phyloP scores from a whole-genome alignment of 768 basidiomycete genomes.

The Suillus subluteus region DNA sequence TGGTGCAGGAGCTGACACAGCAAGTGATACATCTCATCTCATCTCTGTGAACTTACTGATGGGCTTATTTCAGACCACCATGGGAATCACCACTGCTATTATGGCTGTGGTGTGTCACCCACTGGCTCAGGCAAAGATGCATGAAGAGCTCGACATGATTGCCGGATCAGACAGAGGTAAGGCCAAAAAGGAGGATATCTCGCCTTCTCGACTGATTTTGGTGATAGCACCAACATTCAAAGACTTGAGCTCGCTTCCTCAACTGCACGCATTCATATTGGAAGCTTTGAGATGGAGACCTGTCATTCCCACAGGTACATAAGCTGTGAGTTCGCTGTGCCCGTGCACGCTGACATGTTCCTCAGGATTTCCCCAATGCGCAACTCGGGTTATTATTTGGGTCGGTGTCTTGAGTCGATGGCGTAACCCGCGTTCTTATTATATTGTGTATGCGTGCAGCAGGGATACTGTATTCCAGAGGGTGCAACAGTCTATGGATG shows the following conservation, averaged over 20 bases:
- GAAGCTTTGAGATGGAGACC: neutral
- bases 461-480: neutral
- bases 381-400: neutral
- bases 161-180: neutral
- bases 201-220: neutral
- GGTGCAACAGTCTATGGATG: neutral
- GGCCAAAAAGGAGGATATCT: neutral
- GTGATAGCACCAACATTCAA: neutral
- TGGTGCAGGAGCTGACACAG: neutral
- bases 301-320: neutral
- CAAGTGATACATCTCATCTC: neutral
- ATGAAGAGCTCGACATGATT: neutral
- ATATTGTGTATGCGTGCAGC: neutral
- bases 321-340: neutral
- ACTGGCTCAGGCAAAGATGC: neutral
- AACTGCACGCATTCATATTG: neutral
- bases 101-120: neutral
- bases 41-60: neutral
- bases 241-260: neutral
- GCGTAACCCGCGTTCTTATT: neutral
- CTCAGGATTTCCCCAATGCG: neutral
- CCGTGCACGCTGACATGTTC: no score
- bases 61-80: neutral
- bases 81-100: neutral
- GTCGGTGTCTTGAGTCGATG: no score